phyloP scores from a whole-genome alignment of 345 rosid genomes.

The Sapria himalayana region DNA sequence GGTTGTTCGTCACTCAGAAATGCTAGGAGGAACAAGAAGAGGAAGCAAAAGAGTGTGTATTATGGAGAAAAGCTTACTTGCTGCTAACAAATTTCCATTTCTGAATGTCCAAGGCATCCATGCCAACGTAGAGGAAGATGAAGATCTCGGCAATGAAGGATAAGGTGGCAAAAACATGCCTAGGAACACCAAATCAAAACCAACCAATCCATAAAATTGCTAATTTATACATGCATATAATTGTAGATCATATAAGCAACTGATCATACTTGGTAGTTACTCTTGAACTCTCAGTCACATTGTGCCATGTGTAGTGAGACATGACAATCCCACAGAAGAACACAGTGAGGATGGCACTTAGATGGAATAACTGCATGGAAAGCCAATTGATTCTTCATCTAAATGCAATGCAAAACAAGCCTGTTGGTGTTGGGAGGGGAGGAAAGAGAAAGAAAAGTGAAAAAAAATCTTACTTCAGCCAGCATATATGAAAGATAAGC shows the following conservation, averaged over 20 bases:
- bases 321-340: constrained; percentile 93
- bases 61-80: constrained; percentile 27
- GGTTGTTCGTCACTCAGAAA: too few species aligned
- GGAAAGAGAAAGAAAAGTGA: constrained; percentile 3
- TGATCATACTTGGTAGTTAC: constrained; percentile 64
- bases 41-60: too few species aligned
- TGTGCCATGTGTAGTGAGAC: constrained; percentile 98
- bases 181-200: too few species aligned
- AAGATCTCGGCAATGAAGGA: constrained; percentile 88
- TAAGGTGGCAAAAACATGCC: constrained; percentile 81
- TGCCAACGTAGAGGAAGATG: constrained; percentile 92
- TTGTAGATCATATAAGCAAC: too few species aligned
- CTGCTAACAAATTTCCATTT: constrained; percentile 64
- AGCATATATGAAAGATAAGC: constrained; percentile 87
- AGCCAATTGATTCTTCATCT: too few species aligned
- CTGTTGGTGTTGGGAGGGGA: too few species aligned
- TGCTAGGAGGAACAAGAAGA: too few species aligned
- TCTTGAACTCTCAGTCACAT: constrained; percentile 75
- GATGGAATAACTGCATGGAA: constrained; percentile 44
- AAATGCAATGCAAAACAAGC: too few species aligned
- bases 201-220: too few species aligned
- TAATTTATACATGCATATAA: too few species aligned
- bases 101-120: constrained; percentile 93
- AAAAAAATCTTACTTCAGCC: constrained; percentile 45
- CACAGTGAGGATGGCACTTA: constrained; percentile 83